Evolutionary conservation across 345 rosid species (phyloP).

Genomic region (Theobroma cacao): DNA sequence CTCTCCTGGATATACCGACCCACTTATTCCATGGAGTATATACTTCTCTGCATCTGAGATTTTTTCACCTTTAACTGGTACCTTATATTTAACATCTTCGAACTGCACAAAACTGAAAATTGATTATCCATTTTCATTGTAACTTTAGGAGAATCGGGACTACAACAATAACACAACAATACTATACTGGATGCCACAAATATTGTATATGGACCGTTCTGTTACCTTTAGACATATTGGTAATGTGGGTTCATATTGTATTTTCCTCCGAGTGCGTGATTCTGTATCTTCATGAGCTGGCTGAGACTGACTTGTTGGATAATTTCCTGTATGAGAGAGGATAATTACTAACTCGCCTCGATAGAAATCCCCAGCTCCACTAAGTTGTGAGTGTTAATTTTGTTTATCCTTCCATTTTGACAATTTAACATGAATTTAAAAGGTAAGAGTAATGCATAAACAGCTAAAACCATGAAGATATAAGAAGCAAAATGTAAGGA

Average conservation of each 20-base stretch:
- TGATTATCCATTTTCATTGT: neutral
- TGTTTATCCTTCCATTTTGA: neutral
- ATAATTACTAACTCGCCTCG: neutral
- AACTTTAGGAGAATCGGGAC: neutral
- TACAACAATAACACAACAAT: neutral
- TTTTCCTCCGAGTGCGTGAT: conserved; percentile 5
- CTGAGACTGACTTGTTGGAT: neutral
- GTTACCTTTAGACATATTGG: conserved; percentile 34
- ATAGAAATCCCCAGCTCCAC: neutral
- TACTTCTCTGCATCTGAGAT: conserved; percentile 8
- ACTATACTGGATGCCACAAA: neutral
- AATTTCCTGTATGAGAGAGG: neutral
- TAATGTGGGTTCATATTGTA: conserved; percentile 17
- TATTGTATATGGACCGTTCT: neutral
- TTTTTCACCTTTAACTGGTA: neutral
- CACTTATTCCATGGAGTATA: conserved; percentile 28
- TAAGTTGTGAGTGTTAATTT: neutral
- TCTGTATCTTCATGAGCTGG: conserved; percentile 8
- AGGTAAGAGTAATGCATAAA: neutral
- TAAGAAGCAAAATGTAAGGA: neutral
- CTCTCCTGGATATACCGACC: conserved; percentile 29
- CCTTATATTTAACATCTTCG: conserved; percentile 22
- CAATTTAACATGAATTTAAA: neutral
- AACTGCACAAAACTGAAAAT: conserved; percentile 8
- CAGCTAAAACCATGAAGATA: neutral